A percentile compares a stretch with the other conserved stretches of the same genome.
phyloP scores from a whole-genome alignment of 108 stramenopile genomes.

The Discostella pseudostelligera region DNA sequence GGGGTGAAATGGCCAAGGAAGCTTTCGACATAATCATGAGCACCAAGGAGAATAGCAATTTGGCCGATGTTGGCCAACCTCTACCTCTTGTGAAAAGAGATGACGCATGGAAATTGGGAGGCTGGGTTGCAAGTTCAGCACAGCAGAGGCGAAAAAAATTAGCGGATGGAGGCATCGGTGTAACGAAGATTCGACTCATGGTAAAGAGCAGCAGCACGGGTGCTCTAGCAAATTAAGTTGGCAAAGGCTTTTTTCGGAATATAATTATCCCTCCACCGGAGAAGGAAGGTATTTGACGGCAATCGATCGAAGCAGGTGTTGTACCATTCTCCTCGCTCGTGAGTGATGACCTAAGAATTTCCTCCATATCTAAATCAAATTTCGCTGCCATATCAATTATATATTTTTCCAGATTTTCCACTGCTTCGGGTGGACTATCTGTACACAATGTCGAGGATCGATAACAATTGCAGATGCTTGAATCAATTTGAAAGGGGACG shows the following conservation, averaged over 20 bases:
- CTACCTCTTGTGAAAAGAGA: conserved; percentile 74
- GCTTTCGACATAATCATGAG: conserved; percentile 58
- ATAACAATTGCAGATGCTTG: not conserved
- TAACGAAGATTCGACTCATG: conserved; percentile 73
- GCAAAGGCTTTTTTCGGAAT: too few species aligned
- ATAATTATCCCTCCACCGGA: too few species aligned
- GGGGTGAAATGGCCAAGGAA: conserved; percentile 74
- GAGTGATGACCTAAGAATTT: too few species aligned
- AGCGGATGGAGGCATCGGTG: conserved; percentile 77
- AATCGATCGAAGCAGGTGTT: too few species aligned
- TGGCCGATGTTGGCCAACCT: conserved; percentile 66
- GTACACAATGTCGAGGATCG: not conserved
- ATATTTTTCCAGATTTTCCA: conserved; percentile 16
- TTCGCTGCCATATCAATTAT: conserved; percentile 5
- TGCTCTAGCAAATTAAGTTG: not conserved
- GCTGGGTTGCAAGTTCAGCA: conserved; percentile 83
- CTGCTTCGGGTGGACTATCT: conserved; percentile 18
- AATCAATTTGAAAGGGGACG: not conserved
- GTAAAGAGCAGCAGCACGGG: conserved; percentile 34
- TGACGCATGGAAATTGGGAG: conserved; percentile 75
- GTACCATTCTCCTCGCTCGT: too few species aligned
- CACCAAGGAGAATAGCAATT: conserved; percentile 27
- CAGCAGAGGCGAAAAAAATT: conserved; percentile 71
- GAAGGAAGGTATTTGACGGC: too few species aligned
- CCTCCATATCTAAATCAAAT: not conserved